Base-by-base conservation (phyloP, 2,329 filamentous ascomycete species). In the Pseudocercospora macadamiae region DNA sequence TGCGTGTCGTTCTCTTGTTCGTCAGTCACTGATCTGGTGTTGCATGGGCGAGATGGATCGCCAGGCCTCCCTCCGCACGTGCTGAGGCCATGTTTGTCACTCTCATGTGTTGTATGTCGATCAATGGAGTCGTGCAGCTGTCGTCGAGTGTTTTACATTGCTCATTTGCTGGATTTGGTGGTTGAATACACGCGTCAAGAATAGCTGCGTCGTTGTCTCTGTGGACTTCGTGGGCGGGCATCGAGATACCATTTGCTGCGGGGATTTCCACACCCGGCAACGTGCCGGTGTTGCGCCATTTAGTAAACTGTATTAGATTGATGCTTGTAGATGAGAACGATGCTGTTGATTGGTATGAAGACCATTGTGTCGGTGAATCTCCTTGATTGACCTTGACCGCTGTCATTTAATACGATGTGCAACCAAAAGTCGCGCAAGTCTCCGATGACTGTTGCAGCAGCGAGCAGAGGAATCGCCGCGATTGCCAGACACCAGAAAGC, bases 1-100 rank as follows among this genome's bases (percentile, higher is more conserved):
- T 59, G 48, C 57, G 57, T 59, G 57, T 59, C 57, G 54, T 9
- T 16, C n/a, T 47, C 52, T 47, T 51, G 52, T 55, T 59, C 57
- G 57, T 49, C 57, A 45, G 51, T 23, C 32, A 14, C 21, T 49
- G 51, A 59, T 54, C 51, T 30, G 16, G 49, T 49, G 39, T 44
- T 32, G 49, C 56, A 45, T 54, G 28, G 42, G 30, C 37, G 55
- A 44, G 49, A 25, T 30, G 34, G 36, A 53, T 57, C n/a, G n/a
- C n/a, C n/a, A n/a, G n/a, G n/a, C n/a, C n/a, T n/a, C n/a, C 37
- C 26, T 39, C n/a, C n/a, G 48, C 48, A 53, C 51, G 53, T 55
- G 53, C 28, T n/a, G 14, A 34, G 23, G 18, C 39, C 19, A 45
- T 45, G 42, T 26, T 26, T 45, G 42, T 47, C 42, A 47, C 16